phyloP scores from a whole-genome alignment of 208 protist genomes.

The Leishmania amazonensis region DNA sequence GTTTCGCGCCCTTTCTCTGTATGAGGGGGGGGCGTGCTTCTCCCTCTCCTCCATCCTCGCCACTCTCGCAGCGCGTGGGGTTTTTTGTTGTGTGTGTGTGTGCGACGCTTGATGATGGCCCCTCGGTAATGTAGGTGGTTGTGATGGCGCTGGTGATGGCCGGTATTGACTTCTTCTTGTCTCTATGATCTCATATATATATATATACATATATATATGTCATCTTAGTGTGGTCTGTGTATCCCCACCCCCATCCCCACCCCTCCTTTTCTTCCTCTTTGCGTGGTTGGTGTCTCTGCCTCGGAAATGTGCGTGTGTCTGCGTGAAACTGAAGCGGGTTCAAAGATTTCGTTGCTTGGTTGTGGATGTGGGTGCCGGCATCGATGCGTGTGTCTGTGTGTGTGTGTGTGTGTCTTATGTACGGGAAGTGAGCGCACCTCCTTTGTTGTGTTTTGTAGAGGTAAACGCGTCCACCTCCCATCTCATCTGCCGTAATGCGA shows the following conservation, averaged over 20 bases:
- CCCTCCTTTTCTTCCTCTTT: too few relatives aligned
- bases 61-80: background rate
- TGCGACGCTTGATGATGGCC: too few relatives aligned
- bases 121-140: background rate
- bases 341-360: background rate
- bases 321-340: background rate
- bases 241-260: background rate
- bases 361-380: background rate
- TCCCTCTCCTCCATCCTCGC: background rate
- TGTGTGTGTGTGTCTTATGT: background rate
- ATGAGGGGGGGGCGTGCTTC: background rate
- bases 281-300: background rate
- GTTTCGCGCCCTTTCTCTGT: background rate
- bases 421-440: background rate
- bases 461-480: background rate
- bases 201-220: background rate
- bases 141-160: background rate
- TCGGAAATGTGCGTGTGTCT: background rate
- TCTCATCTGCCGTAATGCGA: background rate
- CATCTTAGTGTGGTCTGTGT: background rate
- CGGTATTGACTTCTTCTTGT: background rate
- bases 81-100: too few relatives aligned
- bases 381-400: constrained; percentile 5
- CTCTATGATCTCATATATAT: constrained; percentile 1
- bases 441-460: background rate